Conservation (phyloP, 2,329 filamentous ascomycete genomes). For the Fusarium sp. region DNA sequence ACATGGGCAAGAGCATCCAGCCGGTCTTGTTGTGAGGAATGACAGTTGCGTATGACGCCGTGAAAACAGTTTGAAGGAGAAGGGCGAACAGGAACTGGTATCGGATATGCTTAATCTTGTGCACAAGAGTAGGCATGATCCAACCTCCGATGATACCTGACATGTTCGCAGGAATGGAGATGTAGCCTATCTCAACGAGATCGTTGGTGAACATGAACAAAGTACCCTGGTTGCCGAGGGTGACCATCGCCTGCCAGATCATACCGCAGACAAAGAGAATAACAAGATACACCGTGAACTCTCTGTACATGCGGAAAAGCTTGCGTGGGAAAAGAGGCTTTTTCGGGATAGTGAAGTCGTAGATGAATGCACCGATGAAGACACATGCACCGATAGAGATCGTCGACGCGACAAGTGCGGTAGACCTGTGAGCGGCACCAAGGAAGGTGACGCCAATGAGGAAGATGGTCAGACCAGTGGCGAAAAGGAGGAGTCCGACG, state of each 20-base stretch:
- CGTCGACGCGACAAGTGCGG: constrained; percentile 1
- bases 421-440: constrained; percentile 1
- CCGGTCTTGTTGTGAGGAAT: constrained; percentile 9
- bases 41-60: constrained; percentile 5
- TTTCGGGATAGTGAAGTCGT: constrained; percentile 12
- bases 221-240: constrained; percentile 1
- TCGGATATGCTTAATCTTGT: constrained; percentile 20
- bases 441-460: constrained; percentile 6
- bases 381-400: constrained; percentile 11
- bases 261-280: constrained; percentile 14
- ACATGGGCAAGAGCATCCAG: constrained; percentile 12
- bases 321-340: constrained; percentile 10
- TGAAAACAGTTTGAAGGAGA: constrained; percentile 7
- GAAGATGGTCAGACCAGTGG: constrained; percentile 4
- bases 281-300: constrained; percentile 13
- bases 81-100: constrained; percentile 19
- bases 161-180: neutral
- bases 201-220: constrained; percentile 21
- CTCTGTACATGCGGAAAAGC: constrained; percentile 11
- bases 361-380: constrained; percentile 12
- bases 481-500: constrained; percentile 14
- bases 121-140: constrained; percentile 17
- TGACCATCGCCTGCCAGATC: constrained; percentile 15
- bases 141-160: constrained; percentile 17
- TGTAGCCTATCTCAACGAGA: constrained; percentile 3